These are phyloP conservation scores for Penicillium turbatum DNA, from an alignment of 495 filamentous ascomycete genomes.

Conservation along the genomic window DNA sequence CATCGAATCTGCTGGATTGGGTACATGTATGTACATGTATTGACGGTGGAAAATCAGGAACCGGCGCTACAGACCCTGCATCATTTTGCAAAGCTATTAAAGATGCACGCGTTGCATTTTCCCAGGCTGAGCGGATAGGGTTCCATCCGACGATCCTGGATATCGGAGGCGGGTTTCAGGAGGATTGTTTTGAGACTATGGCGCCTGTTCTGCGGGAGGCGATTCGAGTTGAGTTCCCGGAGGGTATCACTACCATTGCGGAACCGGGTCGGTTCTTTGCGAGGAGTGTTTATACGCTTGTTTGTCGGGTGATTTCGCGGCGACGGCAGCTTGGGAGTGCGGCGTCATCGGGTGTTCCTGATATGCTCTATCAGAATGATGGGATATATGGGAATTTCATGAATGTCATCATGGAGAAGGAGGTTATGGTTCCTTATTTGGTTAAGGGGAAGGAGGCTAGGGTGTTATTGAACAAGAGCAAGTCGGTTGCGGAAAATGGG, in stretches of 20 bases:
- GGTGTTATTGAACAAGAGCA: background rate
- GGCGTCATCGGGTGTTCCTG: conserved; percentile 7
- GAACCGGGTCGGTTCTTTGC: conserved; percentile 35
- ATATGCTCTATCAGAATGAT: conserved; percentile 38
- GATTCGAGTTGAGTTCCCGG: conserved; percentile 14
- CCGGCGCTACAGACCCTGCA: conserved; percentile 19
- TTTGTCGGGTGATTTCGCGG: conserved; percentile 28
- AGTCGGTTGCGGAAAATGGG: background rate
- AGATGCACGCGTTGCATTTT: conserved; percentile 23
- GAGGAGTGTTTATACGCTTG: conserved; percentile 24
- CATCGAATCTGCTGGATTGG: too few species aligned
- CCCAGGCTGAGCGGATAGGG: conserved; percentile 12
- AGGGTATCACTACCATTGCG: conserved; percentile 20
- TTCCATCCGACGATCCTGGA: conserved; percentile 22
- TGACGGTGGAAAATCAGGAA: conserved; percentile 11
- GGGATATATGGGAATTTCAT: conserved; percentile 35
- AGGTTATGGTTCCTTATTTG: conserved; percentile 14
- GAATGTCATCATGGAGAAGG: conserved; percentile 27
- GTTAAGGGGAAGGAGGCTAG: conserved; percentile 1
- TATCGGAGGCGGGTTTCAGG: conserved; percentile 33
- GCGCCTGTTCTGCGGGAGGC: conserved; percentile 10
- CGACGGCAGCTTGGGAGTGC: conserved; percentile 19
- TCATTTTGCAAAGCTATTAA: conserved; percentile 26
- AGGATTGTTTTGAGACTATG: conserved; percentile 21
- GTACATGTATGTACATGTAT: background rate